phyloP scores from a whole-genome alignment of 805 yeast species.

The Zygoascus ofunaensis region DNA sequence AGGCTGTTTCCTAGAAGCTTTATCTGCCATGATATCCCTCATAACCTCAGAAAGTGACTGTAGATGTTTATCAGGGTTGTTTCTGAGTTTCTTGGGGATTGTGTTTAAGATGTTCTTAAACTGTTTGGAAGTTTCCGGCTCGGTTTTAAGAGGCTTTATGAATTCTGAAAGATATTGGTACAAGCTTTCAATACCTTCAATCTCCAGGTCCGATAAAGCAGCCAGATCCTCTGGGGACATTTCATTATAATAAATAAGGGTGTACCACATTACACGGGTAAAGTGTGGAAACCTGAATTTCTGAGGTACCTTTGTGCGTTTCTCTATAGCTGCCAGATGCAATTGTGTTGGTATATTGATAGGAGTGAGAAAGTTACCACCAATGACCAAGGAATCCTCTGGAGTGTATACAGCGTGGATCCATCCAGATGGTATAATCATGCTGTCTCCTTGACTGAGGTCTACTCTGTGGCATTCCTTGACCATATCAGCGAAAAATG shows the following conservation, averaged over 20 bases:
- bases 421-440: slow-evolving; percentile 88
- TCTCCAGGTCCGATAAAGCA: slow-evolving; percentile 1
- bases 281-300: slow-evolving; percentile 75
- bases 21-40: no score
- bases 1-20: no score
- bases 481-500: slow-evolving; percentile 54
- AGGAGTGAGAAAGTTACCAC: slow-evolving; percentile 76
- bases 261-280: slow-evolving; percentile 58
- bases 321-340: slow-evolving; percentile 52
- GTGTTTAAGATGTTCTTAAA: neutral
- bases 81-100: neutral
- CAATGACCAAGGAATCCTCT: slow-evolving; percentile 67
- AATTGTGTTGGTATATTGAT: slow-evolving; percentile 56
- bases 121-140: neutral
- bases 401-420: slow-evolving; percentile 87
- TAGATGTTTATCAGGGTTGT: neutral
- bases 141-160: neutral
- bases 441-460: slow-evolving; percentile 55
- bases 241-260: slow-evolving; percentile 38
- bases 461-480: slow-evolving; percentile 46
- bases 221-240: slow-evolving; percentile 4
- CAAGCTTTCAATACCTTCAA: slow-evolving; percentile 4
- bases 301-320: slow-evolving; percentile 59
- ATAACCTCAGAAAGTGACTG: neutral
- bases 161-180: slow-evolving; percentile 7